Evolutionary conservation across 2,329 filamentous ascomycete genomes (phyloP).

Genomic region (Graphilbum ipis-grandicollis): DNA sequence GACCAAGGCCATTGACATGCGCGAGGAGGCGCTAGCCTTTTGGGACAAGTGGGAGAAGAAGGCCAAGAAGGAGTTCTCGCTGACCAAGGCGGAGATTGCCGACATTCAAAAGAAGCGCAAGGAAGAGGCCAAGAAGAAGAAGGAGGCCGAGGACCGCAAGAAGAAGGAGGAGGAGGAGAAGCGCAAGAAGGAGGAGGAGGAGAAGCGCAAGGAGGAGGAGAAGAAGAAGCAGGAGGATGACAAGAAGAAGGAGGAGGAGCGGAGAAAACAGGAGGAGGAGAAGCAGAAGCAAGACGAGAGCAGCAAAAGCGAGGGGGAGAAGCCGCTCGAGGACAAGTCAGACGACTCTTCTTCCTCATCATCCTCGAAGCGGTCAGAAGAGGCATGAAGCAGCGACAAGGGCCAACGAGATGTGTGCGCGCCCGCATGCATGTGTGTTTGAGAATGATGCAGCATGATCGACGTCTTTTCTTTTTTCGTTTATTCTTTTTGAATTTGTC

Average conservation of each 20-base stretch:
- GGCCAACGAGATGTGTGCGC: too few species aligned
- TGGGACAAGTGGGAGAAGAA: constrained; percentile 9
- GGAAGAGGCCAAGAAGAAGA: neutral
- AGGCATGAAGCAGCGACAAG: too few species aligned
- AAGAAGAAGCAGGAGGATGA: constrained; percentile 2
- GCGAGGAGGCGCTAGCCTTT: constrained; percentile 8
- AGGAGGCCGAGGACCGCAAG: neutral
- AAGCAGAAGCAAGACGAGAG: neutral
- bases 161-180: neutral
- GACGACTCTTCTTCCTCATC: neutral
- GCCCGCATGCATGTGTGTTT: too few species aligned
- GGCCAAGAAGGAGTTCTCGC: constrained; percentile 2
- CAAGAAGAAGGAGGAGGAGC: constrained; percentile 4
- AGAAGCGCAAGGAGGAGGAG: constrained; percentile 1
- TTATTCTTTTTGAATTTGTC: neutral
- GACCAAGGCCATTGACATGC: constrained; percentile 7
- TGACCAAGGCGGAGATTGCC: neutral
- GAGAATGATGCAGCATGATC: neutral
- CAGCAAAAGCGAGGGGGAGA: neutral
- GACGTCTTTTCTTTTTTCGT: neutral
- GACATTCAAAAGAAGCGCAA: neutral
- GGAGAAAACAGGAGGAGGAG: constrained; percentile 3
- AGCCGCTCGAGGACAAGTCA: neutral
- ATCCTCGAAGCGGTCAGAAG: neutral
- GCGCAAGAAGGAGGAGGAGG: neutral